Base-by-base conservation (phyloP, 352 stramenopile genomes). In the Nothophytophthora sp. region DNA sequence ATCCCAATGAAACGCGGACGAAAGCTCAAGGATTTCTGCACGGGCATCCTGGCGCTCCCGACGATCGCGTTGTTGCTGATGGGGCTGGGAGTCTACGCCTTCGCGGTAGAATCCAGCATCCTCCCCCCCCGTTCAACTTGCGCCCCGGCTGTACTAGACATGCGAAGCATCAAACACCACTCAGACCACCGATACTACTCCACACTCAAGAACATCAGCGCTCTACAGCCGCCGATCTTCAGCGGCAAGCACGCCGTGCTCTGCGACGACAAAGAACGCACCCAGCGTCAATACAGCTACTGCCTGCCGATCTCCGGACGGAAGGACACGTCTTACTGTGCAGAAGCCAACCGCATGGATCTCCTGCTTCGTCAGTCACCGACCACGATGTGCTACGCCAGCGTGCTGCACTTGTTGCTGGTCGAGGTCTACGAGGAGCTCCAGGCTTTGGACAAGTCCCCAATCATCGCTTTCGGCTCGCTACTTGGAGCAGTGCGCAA, bases 361-460 rank as follows among this genome's bases (percentile, higher is more conserved):
- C 50, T 86, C 11, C 58, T 86, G 6, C 58, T 25, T 10, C 15
- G 45, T 6, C 45, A 25, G 9, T 51, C 45, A 3, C 29, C 53
- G 13, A 55, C 60, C n/a, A 71, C 61, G n/a, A 47, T 73, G 10
- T 85, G 74, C 52, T 77, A 71, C 20, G 58, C 41, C 32, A 82
- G 70, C 46, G 64, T 76, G 19, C 51, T 85, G 47, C 68, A 85
- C 47, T 67, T 85, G 58, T 44, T 85, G 19, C 55, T 85, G 13
- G 37, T 79, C 9, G 74, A 85, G 41, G 67, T 80, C 2, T 81
- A 81, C 45, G 60, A 67, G 25, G 64, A 82, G 47, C 49, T 85
- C 10, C 15, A 61, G 16, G 49, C 29, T 0, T 40, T 62, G 13
- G 52, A 51, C 2, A 63, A 50, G 10, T 40, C 58, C 27, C 74